Percentiles rank a stretch among this genome's conserved stretches.
phyloP scores from a whole-genome alignment of 768 basidiomycete species.

The Mycena rosella region DNA sequence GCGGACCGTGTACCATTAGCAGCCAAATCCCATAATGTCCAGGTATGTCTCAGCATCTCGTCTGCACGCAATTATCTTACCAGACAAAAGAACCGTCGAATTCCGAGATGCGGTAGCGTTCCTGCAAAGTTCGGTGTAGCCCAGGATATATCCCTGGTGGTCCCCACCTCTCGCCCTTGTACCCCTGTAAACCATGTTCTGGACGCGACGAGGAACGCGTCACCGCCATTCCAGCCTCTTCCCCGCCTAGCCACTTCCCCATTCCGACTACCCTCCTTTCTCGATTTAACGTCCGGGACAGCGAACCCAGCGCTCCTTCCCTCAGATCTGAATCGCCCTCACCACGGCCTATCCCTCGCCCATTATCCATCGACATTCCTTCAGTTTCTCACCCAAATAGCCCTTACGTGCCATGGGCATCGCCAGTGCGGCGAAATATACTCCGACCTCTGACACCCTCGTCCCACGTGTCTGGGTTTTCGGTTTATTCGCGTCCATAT shows the following conservation, averaged over 20 bases:
- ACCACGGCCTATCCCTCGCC: conserved; percentile 28
- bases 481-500: conserved; percentile 44
- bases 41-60: conserved; percentile 37
- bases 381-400: conserved; percentile 64
- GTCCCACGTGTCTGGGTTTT: conserved; percentile 47
- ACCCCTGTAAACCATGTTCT: conserved; percentile 1
- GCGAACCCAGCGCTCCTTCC: conserved; percentile 27
- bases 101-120: conserved; percentile 6
- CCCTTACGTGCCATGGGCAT: conserved; percentile 67
- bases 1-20: conserved; percentile 46
- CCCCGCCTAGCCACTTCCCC: conserved; percentile 49
- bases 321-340: conserved; percentile 21
- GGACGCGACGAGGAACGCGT: conserved; percentile 11
- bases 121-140: conserved; percentile 14
- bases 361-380: conserved; percentile 48
- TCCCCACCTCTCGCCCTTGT: conserved; percentile 6
- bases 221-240: conserved; percentile 37
- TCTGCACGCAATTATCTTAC: conserved; percentile 3
- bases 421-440: conserved; percentile 56
- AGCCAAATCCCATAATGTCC: conserved; percentile 46
- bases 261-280: conserved; percentile 54
- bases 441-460: conserved; percentile 55
- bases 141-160: conserved; percentile 16
- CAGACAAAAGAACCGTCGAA: conserved; percentile 7
- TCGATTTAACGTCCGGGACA: conserved; percentile 41